Base-by-base conservation (phyloP, 805 yeast genomes). In the Cephaloascus albidus region DNA sequence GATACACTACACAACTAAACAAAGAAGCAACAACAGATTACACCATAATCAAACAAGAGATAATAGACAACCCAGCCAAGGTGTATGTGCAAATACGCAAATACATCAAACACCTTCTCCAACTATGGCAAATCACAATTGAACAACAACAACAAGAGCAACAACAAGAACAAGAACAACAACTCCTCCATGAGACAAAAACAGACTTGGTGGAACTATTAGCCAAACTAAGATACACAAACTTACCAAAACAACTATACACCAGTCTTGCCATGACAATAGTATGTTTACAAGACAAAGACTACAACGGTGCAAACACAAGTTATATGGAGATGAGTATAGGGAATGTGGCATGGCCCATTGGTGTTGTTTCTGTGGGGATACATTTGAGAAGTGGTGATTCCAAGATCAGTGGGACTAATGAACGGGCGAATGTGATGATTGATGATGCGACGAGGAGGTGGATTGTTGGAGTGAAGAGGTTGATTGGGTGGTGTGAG, bases 281-380 rank as follows among this genome's bases (percentile, higher is more conserved):
- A 6, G 66, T 71, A 45, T 69, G 79, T 48, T 40, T 84, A n/a
- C 95, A 86, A 55, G 51, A 59, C 10, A 50, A 55, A 14, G 70
- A 77, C 28, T 77, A 56, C 46, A 52, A 54, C 30, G 60, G 60
- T 38, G 86, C 90, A 3, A 74, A 74, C 43, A 85, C 85, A 49
- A 66, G 78, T 19, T 87, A 87, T 49, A 61, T 86, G 65, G 73
- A 81, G 45, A 60, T 87, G 41, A 81, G 90, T 51, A 81, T 87
- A 15, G 96, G 96, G 1, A 85, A 85, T 48, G 86, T 83, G 2
- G 89, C 93, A 3, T 87, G 95, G 95, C 96, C 96, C 2, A 82
- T 86, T 46, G 96, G 96, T 20, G 84, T 87, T 12, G 65, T 77
- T 5, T 75, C 75, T 41, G 82, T 87, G 14, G 87, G 93, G 37